phyloP scores from a whole-genome alignment of 2,329 filamentous ascomycete species.

The Xylaria digitata region DNA sequence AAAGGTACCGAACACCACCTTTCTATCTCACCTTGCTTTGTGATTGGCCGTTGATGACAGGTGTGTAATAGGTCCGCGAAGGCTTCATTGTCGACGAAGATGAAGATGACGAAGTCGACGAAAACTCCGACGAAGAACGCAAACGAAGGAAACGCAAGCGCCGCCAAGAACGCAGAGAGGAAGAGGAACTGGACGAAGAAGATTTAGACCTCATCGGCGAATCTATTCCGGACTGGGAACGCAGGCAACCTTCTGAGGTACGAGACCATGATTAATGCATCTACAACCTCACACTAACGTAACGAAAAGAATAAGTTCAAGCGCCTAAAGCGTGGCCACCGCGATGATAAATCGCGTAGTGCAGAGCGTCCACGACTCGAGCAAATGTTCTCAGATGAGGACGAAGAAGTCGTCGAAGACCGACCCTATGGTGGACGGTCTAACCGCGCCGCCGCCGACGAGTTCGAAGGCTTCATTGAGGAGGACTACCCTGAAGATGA shows the following conservation, averaged over 20 bases:
- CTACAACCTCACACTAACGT: slow-evolving; percentile 29
- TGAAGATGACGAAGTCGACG: slow-evolving; percentile 76
- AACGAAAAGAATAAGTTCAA: slow-evolving; percentile 84
- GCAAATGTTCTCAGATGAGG: slow-evolving; percentile 96
- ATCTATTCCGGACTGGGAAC: slow-evolving; percentile 76
- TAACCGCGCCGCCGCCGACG: slow-evolving; percentile 74
- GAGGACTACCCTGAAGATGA: slow-evolving; percentile 93
- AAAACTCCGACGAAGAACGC: slow-evolving; percentile 65
- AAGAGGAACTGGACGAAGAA: slow-evolving; percentile 93
- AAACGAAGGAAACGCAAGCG: slow-evolving; percentile 82
- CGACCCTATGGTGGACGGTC: slow-evolving; percentile 61
- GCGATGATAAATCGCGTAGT: slow-evolving; percentile 75
- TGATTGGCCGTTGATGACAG: slow-evolving; percentile 34
- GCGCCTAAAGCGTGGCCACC: slow-evolving; percentile 90
- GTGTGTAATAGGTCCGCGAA: slow-evolving; percentile 76
- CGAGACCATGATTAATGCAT: slow-evolving; percentile 40
- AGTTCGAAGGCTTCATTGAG: slow-evolving; percentile 96
- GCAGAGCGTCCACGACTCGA: slow-evolving; percentile 78
- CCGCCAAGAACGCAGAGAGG: slow-evolving; percentile 79
- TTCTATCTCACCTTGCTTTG: not conserved
- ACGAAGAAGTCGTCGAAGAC: slow-evolving; percentile 75
- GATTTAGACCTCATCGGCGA: slow-evolving; percentile 95
- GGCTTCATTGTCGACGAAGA: slow-evolving; percentile 97
- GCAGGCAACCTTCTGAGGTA: slow-evolving; percentile 77
- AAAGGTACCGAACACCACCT: slow-evolving; percentile 64